Percentiles rank a stretch among this genome's conserved stretches.
Conservation (phyloP, 1,284 basidiomycete species). For the Puccinia coronata region DNA sequence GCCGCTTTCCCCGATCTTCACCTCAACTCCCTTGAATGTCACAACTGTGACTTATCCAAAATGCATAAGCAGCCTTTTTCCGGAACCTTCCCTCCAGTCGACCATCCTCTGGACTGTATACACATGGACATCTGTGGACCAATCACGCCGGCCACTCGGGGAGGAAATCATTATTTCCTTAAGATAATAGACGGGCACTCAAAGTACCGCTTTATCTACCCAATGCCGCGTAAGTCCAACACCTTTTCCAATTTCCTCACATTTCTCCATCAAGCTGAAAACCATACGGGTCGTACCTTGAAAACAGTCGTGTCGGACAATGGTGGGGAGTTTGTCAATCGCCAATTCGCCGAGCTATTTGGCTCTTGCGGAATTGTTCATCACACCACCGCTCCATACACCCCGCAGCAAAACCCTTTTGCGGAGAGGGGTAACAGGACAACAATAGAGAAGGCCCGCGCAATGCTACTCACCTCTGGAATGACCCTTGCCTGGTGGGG, state of each 20-base stretch:
- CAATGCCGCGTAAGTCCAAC: not conserved
- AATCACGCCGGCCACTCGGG: not conserved
- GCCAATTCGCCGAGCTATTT: not conserved
- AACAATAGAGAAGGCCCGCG: not conserved
- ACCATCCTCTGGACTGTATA: not conserved
- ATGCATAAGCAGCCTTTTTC: not conserved
- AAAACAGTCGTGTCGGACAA: constrained; percentile 19
- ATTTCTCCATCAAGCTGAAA: not conserved
- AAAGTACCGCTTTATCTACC: not conserved
- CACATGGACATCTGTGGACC: constrained; percentile 32
- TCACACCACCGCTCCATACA: not conserved
- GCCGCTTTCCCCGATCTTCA: not conserved
- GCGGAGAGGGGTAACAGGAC: not conserved
- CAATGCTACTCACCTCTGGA: no score
- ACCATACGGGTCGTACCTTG: not conserved
- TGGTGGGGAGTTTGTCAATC: no score
- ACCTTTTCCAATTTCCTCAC: not conserved
- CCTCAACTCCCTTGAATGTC: not conserved
- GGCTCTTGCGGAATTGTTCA: no score
- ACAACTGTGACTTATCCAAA: not conserved
- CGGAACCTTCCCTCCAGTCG: not conserved
- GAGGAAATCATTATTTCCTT: not conserved
- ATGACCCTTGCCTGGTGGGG: no score
- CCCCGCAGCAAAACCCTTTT: not conserved
- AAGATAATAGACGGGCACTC: not conserved